Evolutionary conservation across 1,139 yeast species (phyloP), one percentile per base, ranked within the genome.

Genomic region (Kodamaea fungicola): DNA sequence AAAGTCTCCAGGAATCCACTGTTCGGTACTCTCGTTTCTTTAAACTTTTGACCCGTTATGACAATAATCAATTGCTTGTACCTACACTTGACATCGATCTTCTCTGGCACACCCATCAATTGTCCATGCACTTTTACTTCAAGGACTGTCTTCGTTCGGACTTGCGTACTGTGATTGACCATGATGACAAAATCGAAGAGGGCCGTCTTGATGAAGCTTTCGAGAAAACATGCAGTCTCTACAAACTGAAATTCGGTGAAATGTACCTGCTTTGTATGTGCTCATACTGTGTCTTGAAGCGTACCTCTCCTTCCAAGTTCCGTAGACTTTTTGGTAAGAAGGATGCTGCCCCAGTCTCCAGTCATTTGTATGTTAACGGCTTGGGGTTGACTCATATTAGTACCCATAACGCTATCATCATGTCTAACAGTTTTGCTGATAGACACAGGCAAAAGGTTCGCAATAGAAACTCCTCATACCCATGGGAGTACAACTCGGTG

Each of bases 61-160:
- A 38, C 7, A 29, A 22, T 6, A 34, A 26, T 6, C 24, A 29
- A 10, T 44, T 54, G 37, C 46, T 59, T 13, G 64, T 67, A 1
- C 71, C 73, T 0, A 63, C 72, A 1, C 47, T 65, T 34, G 72
- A 67, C 37, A 59, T 67, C 22, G 71, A 67, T 40, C 49, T 67
- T 32, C 50, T 61, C 1, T 67, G 73, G 72, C 70, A 62, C 37
- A 65, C 72, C 8, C 71, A 67, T 40, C 69, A 62, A 40, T 50
- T 67, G 25, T 46, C 54, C 4, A 53, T 59, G 30, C 37, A 31
- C 12, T 43, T 43, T 13, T 66, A 67, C 42, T 49, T 52, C 30
- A 34, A 43, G 2, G 56, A 51, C 36, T 57, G 61, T 33, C 32
- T 38, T 23, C 25, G 24, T 4, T 33, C 42, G 13, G 21, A 25